Percentiles rank a stretch among this genome's conserved stretches.
Evolutionary conservation across 371 early-diverging fungal species (phyloP).

Genomic region (Syncephalastrum racemosum): DNA sequence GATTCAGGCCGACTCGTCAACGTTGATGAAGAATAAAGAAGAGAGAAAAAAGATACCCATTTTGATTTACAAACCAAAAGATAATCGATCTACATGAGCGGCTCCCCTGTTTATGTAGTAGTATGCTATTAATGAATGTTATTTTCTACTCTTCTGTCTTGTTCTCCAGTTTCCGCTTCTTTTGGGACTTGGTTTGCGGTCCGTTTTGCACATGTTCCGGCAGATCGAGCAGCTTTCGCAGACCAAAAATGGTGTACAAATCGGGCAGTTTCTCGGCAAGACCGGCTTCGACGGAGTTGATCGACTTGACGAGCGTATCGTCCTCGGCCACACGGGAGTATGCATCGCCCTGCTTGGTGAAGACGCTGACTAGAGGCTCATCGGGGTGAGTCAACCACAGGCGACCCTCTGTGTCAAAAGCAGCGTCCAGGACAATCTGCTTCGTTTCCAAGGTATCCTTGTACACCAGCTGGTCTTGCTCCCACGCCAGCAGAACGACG

Average conservation of each 20-base stretch:
- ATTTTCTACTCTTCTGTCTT: slow-evolving; percentile 13
- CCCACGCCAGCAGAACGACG: slow-evolving; percentile 35
- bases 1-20: slow-evolving; percentile 25
- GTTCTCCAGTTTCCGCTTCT: slow-evolving; percentile 34
- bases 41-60: slow-evolving; percentile 16
- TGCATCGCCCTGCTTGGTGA: too few species aligned
- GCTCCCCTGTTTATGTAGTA: too few species aligned
- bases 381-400: slow-evolving; percentile 36
- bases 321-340: slow-evolving; percentile 8
- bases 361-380: slow-evolving; percentile 1
- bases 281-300: slow-evolving; percentile 43
- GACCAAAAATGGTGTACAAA: slow-evolving; percentile 51
- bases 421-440: slow-evolving; percentile 29
- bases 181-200: slow-evolving; percentile 6
- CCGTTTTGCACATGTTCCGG: slow-evolving; percentile 24
- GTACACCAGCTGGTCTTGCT: slow-evolving; percentile 23
- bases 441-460: slow-evolving; percentile 28
- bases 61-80: slow-evolving; percentile 1
- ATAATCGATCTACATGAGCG: background rate
- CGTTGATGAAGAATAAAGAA: slow-evolving; percentile 27
- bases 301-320: slow-evolving; percentile 31
- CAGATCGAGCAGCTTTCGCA: slow-evolving; percentile 54
- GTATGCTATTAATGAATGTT: background rate
- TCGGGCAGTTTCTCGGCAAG: slow-evolving; percentile 47
- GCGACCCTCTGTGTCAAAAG: slow-evolving; percentile 28